These are phyloP conservation scores for Phoma sp. DNA, from an alignment of 2,329 filamentous ascomycete species.

Conservation along the genomic window DNA sequence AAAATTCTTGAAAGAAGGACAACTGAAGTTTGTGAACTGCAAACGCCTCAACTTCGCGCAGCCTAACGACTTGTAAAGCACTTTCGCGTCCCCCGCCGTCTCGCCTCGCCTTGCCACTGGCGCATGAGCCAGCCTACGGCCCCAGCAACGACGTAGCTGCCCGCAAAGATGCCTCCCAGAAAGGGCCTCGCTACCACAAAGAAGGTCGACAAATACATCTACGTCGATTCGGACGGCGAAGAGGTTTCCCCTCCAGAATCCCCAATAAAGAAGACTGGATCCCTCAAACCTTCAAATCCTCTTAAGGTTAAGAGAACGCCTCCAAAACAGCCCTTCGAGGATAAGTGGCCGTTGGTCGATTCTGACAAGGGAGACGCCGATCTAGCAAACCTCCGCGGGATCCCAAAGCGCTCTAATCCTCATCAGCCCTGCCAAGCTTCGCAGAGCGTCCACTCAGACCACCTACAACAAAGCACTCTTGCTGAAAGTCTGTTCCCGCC, in stretches of 20 bases:
- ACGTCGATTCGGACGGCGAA: slow-evolving; percentile 18
- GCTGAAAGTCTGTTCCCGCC: slow-evolving; percentile 13
- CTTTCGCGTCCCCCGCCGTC: slow-evolving; percentile 36
- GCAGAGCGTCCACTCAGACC: slow-evolving; percentile 1
- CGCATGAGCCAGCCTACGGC: slow-evolving; percentile 28
- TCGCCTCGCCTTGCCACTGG: slow-evolving; percentile 34
- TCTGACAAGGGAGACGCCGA: slow-evolving; percentile 19
- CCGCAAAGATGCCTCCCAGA: slow-evolving; percentile 27
- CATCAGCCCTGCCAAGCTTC: slow-evolving; percentile 23
- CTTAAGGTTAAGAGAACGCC: neutral
- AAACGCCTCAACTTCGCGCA: slow-evolving; percentile 17
- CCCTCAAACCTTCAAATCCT: neutral
- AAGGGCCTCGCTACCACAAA: slow-evolving; percentile 34
- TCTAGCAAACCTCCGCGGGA: slow-evolving; percentile 19
- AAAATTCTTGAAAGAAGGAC: neutral
- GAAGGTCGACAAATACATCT: slow-evolving; percentile 24
- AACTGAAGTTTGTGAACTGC: slow-evolving; percentile 15
- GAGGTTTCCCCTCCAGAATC: neutral
- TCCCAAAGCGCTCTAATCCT: slow-evolving; percentile 27
- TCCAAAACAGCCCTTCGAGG: neutral
- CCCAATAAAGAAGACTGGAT: neutral
- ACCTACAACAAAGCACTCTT: slow-evolving; percentile 18
- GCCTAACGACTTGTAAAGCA: slow-evolving; percentile 30
- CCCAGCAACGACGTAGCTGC: slow-evolving; percentile 19
- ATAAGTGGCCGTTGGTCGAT: neutral